phyloP scores from a whole-genome alignment of 148 eudicot species.

The Spergularia marina region DNA sequence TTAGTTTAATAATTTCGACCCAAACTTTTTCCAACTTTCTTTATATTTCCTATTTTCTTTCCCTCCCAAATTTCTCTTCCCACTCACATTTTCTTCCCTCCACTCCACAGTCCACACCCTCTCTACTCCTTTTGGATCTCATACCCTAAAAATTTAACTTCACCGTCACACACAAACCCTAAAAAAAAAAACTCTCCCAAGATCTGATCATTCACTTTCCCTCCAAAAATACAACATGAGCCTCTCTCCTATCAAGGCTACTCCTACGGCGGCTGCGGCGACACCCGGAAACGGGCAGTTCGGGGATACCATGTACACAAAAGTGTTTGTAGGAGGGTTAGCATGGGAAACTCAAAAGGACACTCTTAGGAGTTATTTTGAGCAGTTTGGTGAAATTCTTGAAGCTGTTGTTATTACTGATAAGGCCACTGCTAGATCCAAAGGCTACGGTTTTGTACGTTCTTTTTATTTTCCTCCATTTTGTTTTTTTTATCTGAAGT shows the following conservation, averaged over 20 bases:
- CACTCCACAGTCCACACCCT: neutral
- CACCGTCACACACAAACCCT: neutral
- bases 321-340: conserved; percentile 40
- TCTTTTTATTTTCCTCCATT: neutral
- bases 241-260: neutral
- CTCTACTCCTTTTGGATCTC: neutral
- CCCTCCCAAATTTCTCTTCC: conserved; percentile 20
- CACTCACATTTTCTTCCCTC: neutral
- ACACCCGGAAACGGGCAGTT: neutral
- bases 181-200: too few species aligned
- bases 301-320: conserved; percentile 44
- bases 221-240: neutral
- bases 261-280: neutral
- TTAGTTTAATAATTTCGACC: neutral
- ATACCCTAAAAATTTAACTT: neutral
- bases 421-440: conserved; percentile 39
- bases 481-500: neutral
- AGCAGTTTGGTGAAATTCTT: conserved; percentile 40
- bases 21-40: conserved; percentile 7
- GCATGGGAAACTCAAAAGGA: conserved; percentile 49
- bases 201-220: too few species aligned
- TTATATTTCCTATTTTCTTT: conserved; percentile 8
- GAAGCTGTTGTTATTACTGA: conserved; percentile 48
- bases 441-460: conserved; percentile 46
- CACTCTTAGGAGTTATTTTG: conserved; percentile 33